Evolutionary conservation across 768 basidiomycete genomes (phyloP), one percentile per base, ranked within the genome.

Genomic region (Piloderma croceum): DNA sequence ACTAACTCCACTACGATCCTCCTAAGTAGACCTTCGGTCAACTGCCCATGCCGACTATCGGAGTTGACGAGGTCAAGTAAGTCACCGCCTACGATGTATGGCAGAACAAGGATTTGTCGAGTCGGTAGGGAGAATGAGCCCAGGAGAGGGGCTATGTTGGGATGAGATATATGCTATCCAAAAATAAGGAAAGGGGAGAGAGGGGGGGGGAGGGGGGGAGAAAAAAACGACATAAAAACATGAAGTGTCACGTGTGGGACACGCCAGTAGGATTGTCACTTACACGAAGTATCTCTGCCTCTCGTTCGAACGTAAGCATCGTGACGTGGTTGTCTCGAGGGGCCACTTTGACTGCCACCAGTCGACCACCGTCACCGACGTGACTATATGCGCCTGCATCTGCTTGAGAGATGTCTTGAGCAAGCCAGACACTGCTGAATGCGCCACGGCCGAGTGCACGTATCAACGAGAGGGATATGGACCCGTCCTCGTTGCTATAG

Each of bases 271-370:
- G 22, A 18, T 31, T 44, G 19, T 24, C 4, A 67, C 77, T 59
- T 52, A 83, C 83, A 62, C 81, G 72, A n/a, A 91, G 63, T 3
- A 92, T 81, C 54, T 88, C 84, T 12, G 89, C 88, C 62, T 90
- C 89, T 20, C 89, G 68, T 21, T 87, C 75, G 49, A 90, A 90
- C 34, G 77, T 78, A 34, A 88, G 83, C 29, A 84, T 56, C 42
- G 85, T 88, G 42, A 87, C 63, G 43, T 87, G 81, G 52, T 81
- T 79, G 46, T 74, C 71, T 13, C 71, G 54, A 24, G 65, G 60
- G 1, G 69, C 71, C 61, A 72, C 64, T 54, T 73, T 74, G 22
- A 73, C 71, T 7, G 70, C 72, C 9, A 73, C 73, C 11, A 70
- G 52, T 41, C 65, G 57, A 32, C 53, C 59, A 15, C 47, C 37